A percentile compares a stretch with the other conserved stretches of the same genome.
Evolutionary conservation across 202 grass and related monocot genomes (phyloP).

Genomic region (Miscanthus sacchariflorus): DNA sequence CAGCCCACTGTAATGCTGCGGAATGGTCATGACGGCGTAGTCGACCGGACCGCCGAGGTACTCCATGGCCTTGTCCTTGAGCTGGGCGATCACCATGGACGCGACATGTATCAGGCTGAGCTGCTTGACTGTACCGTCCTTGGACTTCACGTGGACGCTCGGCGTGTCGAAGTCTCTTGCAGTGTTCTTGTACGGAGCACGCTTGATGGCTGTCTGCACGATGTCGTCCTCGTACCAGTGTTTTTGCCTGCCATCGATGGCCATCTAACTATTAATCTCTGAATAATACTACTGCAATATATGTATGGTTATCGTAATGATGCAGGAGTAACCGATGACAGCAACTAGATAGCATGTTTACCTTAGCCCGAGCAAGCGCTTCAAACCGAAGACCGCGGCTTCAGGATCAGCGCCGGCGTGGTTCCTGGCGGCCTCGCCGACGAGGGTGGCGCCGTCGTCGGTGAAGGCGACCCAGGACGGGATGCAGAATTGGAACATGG

Average conservation of each 20-base stretch:
- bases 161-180: neutral
- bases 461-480: slow-evolving; percentile 50
- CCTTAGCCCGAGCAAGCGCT: slow-evolving; percentile 41
- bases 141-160: neutral
- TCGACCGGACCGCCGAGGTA: neutral
- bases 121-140: neutral
- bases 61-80: neutral
- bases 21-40: neutral
- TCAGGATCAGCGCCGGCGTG: neutral
- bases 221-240: neutral
- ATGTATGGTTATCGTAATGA: too few relatives aligned
- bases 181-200: neutral
- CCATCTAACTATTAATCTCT: too few relatives aligned
- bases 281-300: too few relatives aligned
- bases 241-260: neutral
- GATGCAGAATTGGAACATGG: slow-evolving; percentile 47
- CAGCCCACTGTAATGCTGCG: neutral
- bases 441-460: slow-evolving; percentile 23
- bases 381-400: slow-evolving; percentile 32
- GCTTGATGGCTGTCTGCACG: neutral
- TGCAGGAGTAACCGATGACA: too few relatives aligned
- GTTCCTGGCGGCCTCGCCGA: slow-evolving; percentile 45
- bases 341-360: too few relatives aligned
- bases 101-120: neutral
- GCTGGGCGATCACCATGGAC: neutral